These are phyloP conservation scores for Nannizziopsis barbatae DNA, from an alignment of 2,329 filamentous ascomycete genomes.

Conservation along the genomic window DNA sequence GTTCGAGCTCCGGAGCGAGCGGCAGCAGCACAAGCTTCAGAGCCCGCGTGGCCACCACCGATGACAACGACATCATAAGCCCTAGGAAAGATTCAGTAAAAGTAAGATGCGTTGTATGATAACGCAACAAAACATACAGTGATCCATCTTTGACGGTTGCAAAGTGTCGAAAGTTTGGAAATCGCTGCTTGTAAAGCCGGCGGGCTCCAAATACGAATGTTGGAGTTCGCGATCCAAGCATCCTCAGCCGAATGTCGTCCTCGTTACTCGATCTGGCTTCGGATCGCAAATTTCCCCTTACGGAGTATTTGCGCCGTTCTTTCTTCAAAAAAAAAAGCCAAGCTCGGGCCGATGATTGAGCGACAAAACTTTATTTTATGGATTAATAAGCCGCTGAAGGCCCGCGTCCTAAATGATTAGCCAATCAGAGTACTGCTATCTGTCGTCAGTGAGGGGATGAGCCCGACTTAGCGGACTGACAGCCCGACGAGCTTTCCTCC, in stretches of 20 bases:
- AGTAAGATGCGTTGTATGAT: neutral
- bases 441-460: conserved; percentile 9
- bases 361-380: neutral
- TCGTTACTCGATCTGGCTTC: neutral
- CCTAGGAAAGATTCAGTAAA: conserved; percentile 31
- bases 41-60: conserved; percentile 88
- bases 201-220: conserved; percentile 2
- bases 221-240: neutral
- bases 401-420: neutral
- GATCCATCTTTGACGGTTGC: conserved; percentile 31
- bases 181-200: conserved; percentile 18
- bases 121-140: conserved; percentile 22
- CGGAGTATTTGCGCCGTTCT: no score
- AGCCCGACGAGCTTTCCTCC: neutral
- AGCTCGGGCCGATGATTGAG: neutral
- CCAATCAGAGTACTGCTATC: conserved; percentile 1
- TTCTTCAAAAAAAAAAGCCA: neutral
- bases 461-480: neutral
- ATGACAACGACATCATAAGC: conserved; percentile 89
- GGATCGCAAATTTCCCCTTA: no score
- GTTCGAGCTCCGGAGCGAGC: conserved; percentile 81
- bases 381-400: conserved; percentile 2
- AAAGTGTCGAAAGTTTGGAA: conserved; percentile 23
- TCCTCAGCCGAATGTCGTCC: neutral
- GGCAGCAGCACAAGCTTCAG: conserved; percentile 84